Conservation (phyloP, 768 basidiomycete genomes). For the Phylloporus arenicola region DNA sequence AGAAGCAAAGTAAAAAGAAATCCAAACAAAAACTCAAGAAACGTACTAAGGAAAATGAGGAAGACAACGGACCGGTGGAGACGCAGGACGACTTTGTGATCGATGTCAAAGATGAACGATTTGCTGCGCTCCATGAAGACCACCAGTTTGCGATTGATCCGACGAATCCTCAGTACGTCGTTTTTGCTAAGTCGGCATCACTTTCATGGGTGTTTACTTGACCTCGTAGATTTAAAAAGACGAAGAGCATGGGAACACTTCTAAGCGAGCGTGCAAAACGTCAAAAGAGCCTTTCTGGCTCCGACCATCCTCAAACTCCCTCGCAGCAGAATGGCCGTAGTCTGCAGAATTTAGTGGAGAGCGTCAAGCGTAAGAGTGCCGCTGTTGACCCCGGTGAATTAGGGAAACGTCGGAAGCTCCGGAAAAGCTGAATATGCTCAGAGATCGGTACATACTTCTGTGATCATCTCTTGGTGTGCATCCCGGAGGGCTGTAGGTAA, state of each 20-base stretch:
- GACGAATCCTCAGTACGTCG: constrained; percentile 83
- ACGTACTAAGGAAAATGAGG: constrained; percentile 23
- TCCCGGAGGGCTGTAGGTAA: not conserved
- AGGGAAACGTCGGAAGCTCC: constrained; percentile 38
- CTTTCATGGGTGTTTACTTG: not conserved
- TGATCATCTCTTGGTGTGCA: too few relatives aligned
- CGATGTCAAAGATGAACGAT: constrained; percentile 82
- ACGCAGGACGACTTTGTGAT: constrained; percentile 78
- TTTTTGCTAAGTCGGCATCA: not conserved
- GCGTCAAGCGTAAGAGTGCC: constrained; percentile 76
- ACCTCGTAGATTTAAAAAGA: constrained; percentile 76
- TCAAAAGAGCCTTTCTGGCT: constrained; percentile 35
- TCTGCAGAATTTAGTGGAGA: constrained; percentile 71
- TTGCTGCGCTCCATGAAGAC: constrained; percentile 83
- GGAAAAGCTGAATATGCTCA: constrained; percentile 6
- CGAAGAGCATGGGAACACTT: constrained; percentile 82
- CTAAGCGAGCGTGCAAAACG: constrained; percentile 78
- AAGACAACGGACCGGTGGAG: constrained; percentile 51
- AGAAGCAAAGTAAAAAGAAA: constrained; percentile 52
- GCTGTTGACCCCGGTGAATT: constrained; percentile 21
- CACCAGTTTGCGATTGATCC: constrained; percentile 94
- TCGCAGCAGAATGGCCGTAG: constrained; percentile 24
- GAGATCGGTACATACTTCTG: not conserved
- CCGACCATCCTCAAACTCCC: not conserved
- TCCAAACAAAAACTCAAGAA: constrained; percentile 33